phyloP scores from a whole-genome alignment of 176 grass and related monocot species.

The Aegilops sharonensis region DNA sequence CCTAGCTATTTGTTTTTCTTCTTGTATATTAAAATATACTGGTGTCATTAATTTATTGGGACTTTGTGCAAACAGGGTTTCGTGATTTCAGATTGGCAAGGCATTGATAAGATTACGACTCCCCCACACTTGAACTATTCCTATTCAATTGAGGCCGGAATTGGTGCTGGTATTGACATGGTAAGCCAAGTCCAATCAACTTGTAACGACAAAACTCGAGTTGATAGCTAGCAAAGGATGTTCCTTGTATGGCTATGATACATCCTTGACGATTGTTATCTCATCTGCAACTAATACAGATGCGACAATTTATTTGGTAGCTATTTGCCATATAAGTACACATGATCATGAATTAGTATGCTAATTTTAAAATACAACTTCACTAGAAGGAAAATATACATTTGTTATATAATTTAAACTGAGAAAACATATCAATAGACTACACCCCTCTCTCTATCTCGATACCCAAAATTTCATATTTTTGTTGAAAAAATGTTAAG shows the following conservation, averaged over 20 bases:
- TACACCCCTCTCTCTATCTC: too few relatives aligned
- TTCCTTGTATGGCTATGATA: background rate
- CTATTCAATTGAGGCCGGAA: conserved; percentile 54
- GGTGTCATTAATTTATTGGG: background rate
- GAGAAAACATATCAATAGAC: too few relatives aligned
- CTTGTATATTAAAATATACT: background rate
- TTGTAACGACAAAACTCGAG: background rate
- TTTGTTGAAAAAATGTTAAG: too few relatives aligned
- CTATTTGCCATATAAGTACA: too few relatives aligned
- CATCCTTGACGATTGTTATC: background rate
- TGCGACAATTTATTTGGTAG: background rate
- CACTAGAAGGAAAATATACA: too few relatives aligned
- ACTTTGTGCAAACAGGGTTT: conserved; percentile 46
- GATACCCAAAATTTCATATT: too few relatives aligned
- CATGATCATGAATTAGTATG: too few relatives aligned
- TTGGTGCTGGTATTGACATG: conserved; percentile 75
- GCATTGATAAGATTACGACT: conserved; percentile 58
- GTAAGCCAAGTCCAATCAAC: conserved; percentile 11
- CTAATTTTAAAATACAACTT: too few relatives aligned
- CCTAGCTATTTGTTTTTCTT: background rate
- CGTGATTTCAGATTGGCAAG: conserved; percentile 71
- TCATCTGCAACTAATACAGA: background rate
- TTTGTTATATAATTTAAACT: too few relatives aligned
- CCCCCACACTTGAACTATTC: conserved; percentile 54
- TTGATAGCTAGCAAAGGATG: background rate